These are phyloP conservation scores for Musa itinerans DNA, from an alignment of 176 grass and related monocot species.

Conservation along the genomic window DNA sequence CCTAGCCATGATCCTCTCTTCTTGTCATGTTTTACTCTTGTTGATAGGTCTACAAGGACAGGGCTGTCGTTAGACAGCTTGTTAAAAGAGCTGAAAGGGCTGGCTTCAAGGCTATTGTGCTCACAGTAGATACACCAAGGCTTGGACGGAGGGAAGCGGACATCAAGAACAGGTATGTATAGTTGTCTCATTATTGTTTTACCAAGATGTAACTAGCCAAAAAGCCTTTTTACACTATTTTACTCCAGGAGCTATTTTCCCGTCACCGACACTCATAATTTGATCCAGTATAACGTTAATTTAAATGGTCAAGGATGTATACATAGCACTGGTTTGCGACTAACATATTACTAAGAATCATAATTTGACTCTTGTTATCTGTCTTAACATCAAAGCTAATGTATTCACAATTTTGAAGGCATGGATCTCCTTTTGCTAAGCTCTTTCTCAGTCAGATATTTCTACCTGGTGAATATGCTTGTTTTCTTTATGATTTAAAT, in stretches of 20 bases:
- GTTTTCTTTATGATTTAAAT: neutral
- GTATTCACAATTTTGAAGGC: too few species aligned
- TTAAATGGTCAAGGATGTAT: too few species aligned
- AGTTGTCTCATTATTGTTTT: neutral
- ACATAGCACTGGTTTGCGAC: too few species aligned
- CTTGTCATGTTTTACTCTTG: neutral
- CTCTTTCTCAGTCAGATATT: neutral
- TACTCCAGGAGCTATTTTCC: neutral
- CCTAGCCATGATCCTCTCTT: neutral
- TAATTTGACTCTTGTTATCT: too few species aligned
- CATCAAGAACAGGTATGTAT: constrained; percentile 73
- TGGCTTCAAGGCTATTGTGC: constrained; percentile 83
- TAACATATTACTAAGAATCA: too few species aligned
- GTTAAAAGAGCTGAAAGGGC: constrained; percentile 78
- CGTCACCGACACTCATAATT: too few species aligned
- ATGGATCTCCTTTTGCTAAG: too few species aligned
- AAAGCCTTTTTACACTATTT: neutral
- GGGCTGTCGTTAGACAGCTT: constrained; percentile 62
- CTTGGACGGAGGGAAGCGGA: constrained; percentile 84
- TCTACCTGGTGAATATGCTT: neutral
- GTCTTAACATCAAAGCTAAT: too few species aligned
- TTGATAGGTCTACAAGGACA: constrained; percentile 78
- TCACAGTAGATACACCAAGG: constrained; percentile 83
- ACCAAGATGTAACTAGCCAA: neutral
- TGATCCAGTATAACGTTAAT: too few species aligned